Percentiles rank a stretch among this genome's conserved stretches.
Conservation (phyloP, 2,329 filamentous ascomycete species). For the Zasmidium citrigriseum region DNA sequence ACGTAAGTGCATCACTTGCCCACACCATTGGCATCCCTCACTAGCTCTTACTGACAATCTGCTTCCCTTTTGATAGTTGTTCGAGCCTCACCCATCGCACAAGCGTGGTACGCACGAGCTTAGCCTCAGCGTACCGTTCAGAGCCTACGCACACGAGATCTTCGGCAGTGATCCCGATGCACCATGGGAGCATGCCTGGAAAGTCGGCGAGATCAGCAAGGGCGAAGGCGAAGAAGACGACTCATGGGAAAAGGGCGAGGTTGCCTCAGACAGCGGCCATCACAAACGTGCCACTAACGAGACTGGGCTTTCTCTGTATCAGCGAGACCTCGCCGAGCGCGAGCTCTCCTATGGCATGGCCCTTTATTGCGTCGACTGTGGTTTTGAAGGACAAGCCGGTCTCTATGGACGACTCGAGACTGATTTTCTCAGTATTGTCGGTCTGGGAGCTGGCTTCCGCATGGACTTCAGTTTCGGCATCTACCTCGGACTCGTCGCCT, state of each 20-base stretch:
- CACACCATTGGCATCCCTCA: not conserved
- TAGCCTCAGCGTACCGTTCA: not conserved
- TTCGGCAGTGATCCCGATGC: constrained; percentile 6
- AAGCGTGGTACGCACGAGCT: not conserved
- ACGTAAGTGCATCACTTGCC: too few relatives aligned
- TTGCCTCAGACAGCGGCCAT: not conserved
- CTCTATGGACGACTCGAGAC: constrained; percentile 1
- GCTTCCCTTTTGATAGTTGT: constrained; percentile 1
- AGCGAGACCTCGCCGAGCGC: not conserved
- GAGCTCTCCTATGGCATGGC: not conserved
- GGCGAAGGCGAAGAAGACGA: constrained; percentile 8
- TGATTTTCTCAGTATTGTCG: not conserved
- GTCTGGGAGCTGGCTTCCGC: not conserved
- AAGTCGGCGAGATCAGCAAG: constrained; percentile 1
- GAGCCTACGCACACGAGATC: constrained; percentile 1
- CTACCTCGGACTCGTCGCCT: constrained; percentile 1
- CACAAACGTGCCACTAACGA: constrained; percentile 1
- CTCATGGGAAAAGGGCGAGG: constrained; percentile 7
- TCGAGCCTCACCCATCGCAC: constrained; percentile 4
- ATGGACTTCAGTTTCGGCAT: not conserved
- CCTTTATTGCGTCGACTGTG: constrained; percentile 7
- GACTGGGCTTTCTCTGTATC: not conserved
- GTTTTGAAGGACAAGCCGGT: not conserved
- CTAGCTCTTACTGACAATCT: not conserved
- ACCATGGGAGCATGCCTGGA: constrained; percentile 6